Base-by-base conservation (phyloP, 148 eudicot genomes). In the Chenopodium quinoa region DNA sequence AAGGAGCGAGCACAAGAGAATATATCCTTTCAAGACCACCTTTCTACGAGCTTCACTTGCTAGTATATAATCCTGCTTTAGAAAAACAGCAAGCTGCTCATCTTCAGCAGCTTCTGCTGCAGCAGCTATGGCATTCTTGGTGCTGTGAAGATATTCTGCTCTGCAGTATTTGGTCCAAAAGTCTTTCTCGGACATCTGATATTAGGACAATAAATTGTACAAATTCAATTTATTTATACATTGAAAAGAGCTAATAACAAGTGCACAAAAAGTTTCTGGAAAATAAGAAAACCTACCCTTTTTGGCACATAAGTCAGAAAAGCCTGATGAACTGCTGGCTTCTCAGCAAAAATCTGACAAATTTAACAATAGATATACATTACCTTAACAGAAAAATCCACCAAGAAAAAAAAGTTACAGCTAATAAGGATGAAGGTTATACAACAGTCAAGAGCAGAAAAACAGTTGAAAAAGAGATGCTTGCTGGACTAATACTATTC, bases 41-140 rank as follows among this genome's bases (percentile, higher is more conserved):
- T 96, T 96, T 79, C 80, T 90, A 63, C 97, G 92, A 74, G 95
- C 92, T 91, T 96, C 98, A 84, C 71, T 87, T 60, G 88, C 92
- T 87, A 94, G 89, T 78, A 96, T 91, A 72, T 89, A 93, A 87
- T 96, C 99, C 73, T 86, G 91, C 86, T 93, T 96, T 78, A 96
- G 85, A 83, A 96, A 96, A 58, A 92, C 91, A 79, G 91, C 91
- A 80, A 96, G 96, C 69, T 92, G 94, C 85, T 93, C 99, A 86
- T 96, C 99, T 84, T 92, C 95, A 83, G 97, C 99, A 83, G 98
- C 99, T 84, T 96, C 99, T 25, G 98, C 99, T 63, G 99, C 99
- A 67, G 99, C 99, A 84, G 98, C 97, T 84, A 89, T 86, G 65
- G 95, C 86, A 85, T 96, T 96, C 80, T 88, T 96, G 60, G 93